phyloP scores from a whole-genome alignment of 768 basidiomycete species.

The Tylopilus sp. region DNA sequence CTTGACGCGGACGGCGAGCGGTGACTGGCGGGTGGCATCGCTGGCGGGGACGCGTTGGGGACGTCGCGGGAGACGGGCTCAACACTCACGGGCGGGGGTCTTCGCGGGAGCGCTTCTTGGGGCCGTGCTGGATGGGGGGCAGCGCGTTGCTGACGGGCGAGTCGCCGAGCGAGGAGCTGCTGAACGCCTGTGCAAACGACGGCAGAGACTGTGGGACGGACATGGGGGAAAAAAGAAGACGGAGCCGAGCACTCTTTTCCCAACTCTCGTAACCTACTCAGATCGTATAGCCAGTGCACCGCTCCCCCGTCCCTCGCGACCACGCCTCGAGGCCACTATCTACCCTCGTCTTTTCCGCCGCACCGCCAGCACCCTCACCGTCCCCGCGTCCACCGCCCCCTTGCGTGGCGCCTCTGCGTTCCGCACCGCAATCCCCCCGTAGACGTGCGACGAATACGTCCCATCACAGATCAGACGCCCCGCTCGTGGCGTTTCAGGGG shows the following conservation, averaged over 20 bases:
- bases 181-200: slow-evolving; percentile 77
- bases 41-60: slow-evolving; percentile 17
- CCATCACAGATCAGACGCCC: slow-evolving; percentile 46
- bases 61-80: slow-evolving; percentile 25
- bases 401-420: slow-evolving; percentile 40
- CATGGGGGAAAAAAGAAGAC: slow-evolving; percentile 29
- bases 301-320: background rate
- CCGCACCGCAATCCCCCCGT: slow-evolving; percentile 51
- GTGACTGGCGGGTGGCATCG: slow-evolving; percentile 41
- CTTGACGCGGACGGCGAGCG: slow-evolving; percentile 52
- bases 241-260: background rate
- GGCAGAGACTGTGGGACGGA: slow-evolving; percentile 63
- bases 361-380: slow-evolving; percentile 46
- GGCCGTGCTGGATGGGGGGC: slow-evolving; percentile 61
- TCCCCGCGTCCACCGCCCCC: slow-evolving; percentile 6
- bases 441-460: slow-evolving; percentile 59
- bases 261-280: slow-evolving; percentile 1
- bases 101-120: slow-evolving; percentile 45
- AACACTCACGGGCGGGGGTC: slow-evolving; percentile 39
- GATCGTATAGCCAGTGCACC: background rate
- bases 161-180: slow-evolving; percentile 49
- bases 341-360: slow-evolving; percentile 50
- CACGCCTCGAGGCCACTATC: background rate
- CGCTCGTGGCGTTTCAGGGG: slow-evolving; percentile 55
- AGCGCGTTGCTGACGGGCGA: slow-evolving; percentile 53